A percentile compares a stretch with the other conserved stretches of the same genome.
Evolutionary conservation across 495 filamentous ascomycete genomes (phyloP).

Genomic region (Neurospora sp.): DNA sequence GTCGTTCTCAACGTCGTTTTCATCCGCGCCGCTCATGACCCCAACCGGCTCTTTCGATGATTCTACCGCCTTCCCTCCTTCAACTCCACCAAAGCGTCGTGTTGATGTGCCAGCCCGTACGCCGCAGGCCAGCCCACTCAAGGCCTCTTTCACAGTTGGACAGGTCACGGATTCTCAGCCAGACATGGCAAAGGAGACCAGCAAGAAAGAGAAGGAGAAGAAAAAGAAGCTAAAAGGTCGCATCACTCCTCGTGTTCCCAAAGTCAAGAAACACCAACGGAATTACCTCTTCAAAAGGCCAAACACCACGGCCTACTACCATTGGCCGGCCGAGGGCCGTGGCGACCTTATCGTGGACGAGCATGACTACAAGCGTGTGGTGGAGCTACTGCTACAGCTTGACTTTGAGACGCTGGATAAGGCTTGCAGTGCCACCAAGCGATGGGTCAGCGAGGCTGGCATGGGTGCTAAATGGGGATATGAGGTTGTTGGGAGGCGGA

Average conservation of each 20-base stretch:
- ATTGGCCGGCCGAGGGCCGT: constrained; percentile 57
- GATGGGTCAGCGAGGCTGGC: constrained; percentile 54
- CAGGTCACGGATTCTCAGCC: not conserved
- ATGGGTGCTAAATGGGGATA: constrained; percentile 40
- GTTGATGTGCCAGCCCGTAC: constrained; percentile 9
- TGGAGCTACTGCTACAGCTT: constrained; percentile 68
- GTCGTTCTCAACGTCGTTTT: not conserved
- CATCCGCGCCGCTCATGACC: constrained; percentile 1
- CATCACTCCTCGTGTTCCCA: constrained; percentile 44
- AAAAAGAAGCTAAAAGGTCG: constrained; percentile 41
- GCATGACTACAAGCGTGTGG: constrained; percentile 63
- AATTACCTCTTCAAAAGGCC: constrained; percentile 28
- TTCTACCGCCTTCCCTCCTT: constrained; percentile 12
- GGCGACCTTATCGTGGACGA: constrained; percentile 62
- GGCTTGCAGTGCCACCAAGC: constrained; percentile 56
- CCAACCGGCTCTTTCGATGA: constrained; percentile 18
- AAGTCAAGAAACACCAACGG: constrained; percentile 44
- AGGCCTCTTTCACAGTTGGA: constrained; percentile 1
- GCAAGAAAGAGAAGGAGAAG: constrained; percentile 17
- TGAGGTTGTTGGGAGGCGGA: constrained; percentile 25
- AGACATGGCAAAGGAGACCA: not conserved
- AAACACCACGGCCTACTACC: constrained; percentile 49
- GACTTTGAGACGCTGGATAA: constrained; percentile 69
- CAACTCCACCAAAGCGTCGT: constrained; percentile 24
- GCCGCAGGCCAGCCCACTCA: constrained; percentile 15